Evolutionary conservation across 768 basidiomycete species (phyloP), one percentile per base, ranked within the genome.

Genomic region (Lactarius sanguifluus): DNA sequence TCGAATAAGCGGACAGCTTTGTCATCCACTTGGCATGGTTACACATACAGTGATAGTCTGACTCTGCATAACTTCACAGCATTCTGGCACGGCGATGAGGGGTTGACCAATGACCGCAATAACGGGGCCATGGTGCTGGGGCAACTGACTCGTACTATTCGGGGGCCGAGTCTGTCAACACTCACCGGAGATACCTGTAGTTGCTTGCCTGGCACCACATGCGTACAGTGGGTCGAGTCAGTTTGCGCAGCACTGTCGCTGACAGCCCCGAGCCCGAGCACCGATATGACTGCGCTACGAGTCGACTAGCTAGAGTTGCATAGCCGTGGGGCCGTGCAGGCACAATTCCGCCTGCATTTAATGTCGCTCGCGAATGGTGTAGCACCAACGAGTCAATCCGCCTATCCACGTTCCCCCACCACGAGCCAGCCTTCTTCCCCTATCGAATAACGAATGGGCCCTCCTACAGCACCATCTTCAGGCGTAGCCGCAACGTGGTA

Each of bases 391-490:
- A 66, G 60, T 57, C 65, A 61, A 55, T 30, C 34, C 36, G 45
- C 56, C 0, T 43, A 7, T 28, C 38, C 52, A 20, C 50, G 40
- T 65, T 59, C 41, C 12, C 32, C 32, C 58, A 16, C 23, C 40
- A 13, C 34, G 20, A 4, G n/a, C 25, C 55, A 56, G 28, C 55
- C 15, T 4, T 32, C 15, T 32, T 20, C 55, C 16, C 5, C 61
- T 12, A 18, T 28, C 5, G 30, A 41, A 36, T 13, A 1, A 25
- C 55, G 15, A 9, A 67, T 67, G 66, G 66, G 61, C 1, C 66
- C 66, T 45, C 66, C 66, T 32, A 18, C 57, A 5, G n/a, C 66
- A 45, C 66, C 66, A n/a, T 63, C 40, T 15, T 61, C 66, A 16
- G 66, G 66, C n/a, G 20, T 59, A n/a, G 12, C 34, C 34, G 7